Conservation (phyloP, 768 basidiomycete species). For the Clitopilus hobsonii region DNA sequence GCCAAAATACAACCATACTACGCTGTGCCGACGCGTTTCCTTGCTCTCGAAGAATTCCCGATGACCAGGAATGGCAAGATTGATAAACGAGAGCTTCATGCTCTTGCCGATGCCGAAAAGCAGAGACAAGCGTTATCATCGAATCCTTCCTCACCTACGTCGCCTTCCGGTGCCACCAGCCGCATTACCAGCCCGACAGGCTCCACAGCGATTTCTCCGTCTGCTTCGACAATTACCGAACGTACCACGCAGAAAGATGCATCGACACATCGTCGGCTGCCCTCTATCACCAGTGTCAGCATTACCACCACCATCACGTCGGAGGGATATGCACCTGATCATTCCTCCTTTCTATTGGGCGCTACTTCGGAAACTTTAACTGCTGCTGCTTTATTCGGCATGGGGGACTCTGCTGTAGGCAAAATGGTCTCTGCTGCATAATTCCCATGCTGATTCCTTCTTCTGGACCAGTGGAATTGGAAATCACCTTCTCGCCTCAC, state of each 20-base stretch:
- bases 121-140: neutral
- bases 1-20: conserved; percentile 48
- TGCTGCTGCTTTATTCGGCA: neutral
- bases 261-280: neutral
- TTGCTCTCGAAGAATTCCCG: conserved; percentile 43
- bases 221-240: neutral
- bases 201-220: neutral
- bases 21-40: conserved; percentile 45
- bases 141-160: neutral
- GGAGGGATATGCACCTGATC: neutral
- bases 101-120: neutral
- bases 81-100: conserved; percentile 32
- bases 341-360: neutral
- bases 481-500: neutral
- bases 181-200: neutral
- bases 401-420: neutral
- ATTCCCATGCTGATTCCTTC: neutral
- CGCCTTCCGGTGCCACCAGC: neutral
- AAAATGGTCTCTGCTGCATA: neutral
- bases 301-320: neutral
- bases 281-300: neutral
- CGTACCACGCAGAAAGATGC: neutral
- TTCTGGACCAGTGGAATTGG: neutral
- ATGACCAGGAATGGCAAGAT: conserved; percentile 29
- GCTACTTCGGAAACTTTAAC: neutral